Percentiles rank a stretch among this genome's conserved stretches.
Evolutionary conservation across 2,329 filamentous ascomycete species (phyloP).

Genomic region (Capronia americana): DNA sequence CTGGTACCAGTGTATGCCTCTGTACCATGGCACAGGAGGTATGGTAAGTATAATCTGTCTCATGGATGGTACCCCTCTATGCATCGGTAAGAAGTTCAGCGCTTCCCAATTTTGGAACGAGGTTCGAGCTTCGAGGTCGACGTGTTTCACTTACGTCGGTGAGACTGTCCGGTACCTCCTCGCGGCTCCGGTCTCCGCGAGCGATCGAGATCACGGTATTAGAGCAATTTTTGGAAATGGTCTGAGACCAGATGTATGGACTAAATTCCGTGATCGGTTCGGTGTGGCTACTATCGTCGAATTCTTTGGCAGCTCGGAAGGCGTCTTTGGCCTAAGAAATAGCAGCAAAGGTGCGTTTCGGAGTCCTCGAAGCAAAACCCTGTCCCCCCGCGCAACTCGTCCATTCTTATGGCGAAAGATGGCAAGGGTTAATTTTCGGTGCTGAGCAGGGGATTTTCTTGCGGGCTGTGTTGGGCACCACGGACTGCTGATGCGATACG

Average conservation of each 20-base stretch:
- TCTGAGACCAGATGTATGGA: constrained; percentile 55
- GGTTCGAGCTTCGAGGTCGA: constrained; percentile 50
- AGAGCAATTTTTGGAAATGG: constrained; percentile 56
- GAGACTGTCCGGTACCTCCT: constrained; percentile 58
- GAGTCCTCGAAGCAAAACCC: constrained; percentile 49
- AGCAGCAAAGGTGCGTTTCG: constrained; percentile 63
- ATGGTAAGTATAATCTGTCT: background rate
- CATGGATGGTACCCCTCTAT: background rate
- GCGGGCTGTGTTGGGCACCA: constrained; percentile 68
- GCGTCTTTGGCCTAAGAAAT: constrained; percentile 66
- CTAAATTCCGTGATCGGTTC: constrained; percentile 49
- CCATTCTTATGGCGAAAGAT: background rate
- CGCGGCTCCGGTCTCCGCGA: constrained; percentile 49
- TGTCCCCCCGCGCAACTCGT: background rate
- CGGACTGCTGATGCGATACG: constrained; percentile 63
- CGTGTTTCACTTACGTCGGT: constrained; percentile 63
- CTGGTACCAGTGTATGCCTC: constrained; percentile 77
- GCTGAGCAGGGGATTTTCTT: background rate
- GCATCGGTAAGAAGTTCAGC: constrained; percentile 24
- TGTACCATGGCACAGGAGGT: constrained; percentile 73
- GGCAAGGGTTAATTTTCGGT: background rate
- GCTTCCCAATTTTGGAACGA: constrained; percentile 35
- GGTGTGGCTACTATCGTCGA: constrained; percentile 63
- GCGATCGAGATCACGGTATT: constrained; percentile 52
- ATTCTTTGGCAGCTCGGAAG: constrained; percentile 80